Base-by-base conservation (phyloP, 1,139 yeast genomes). In the Debaryomyces udenii region DNA sequence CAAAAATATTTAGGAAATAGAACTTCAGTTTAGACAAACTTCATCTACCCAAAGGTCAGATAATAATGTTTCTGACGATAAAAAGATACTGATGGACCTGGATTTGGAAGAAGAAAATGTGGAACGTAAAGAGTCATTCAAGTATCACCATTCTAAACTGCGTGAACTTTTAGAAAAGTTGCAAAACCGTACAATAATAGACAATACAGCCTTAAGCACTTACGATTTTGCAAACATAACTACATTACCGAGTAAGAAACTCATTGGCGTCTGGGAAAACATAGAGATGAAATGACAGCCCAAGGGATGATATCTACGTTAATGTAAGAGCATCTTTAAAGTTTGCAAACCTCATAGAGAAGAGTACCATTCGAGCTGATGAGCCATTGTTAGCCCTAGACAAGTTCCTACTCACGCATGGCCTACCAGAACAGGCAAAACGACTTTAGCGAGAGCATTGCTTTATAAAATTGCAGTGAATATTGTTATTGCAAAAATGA, bases 341-440 rank as follows among this genome's bases (percentile, higher is more conserved):
- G 40, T 23, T 60, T 17, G 48, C 56, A 9, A 31, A 35, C 4
- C 37, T 40, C 17, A 9, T 31, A n/a, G 26, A 20, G 10, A 10
- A 11, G 6, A 10, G 20, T 6, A 18, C n/a, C 16, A 11, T 4
- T 10, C 20, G 3, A n/a, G 15, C 10, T 6, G 35, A 3, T 2
- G 34, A 20, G 7, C 16, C 32, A 10, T 22, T 35, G 3, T 37
- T 32, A 9, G 33, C 38, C 11, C 23, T 32, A 14, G 30, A 60
- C 39, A 62, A 60, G 35, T 36, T 67, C 13, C 41, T 66, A 4
- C 40, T 69, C 16, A 48, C 68, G 1, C 63, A 67, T 39, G 81
- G 80, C 0, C 77, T 79, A 6, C 79, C 81, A 1, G 81, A 2
- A 72, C 78, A 9, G 80, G 81, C 5, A 76, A 76, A 51, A 73